A percentile compares a stretch with the other conserved stretches of the same genome.
Conservation (phyloP, 805 yeast species). For the Wickerhamomyces pijperi region DNA sequence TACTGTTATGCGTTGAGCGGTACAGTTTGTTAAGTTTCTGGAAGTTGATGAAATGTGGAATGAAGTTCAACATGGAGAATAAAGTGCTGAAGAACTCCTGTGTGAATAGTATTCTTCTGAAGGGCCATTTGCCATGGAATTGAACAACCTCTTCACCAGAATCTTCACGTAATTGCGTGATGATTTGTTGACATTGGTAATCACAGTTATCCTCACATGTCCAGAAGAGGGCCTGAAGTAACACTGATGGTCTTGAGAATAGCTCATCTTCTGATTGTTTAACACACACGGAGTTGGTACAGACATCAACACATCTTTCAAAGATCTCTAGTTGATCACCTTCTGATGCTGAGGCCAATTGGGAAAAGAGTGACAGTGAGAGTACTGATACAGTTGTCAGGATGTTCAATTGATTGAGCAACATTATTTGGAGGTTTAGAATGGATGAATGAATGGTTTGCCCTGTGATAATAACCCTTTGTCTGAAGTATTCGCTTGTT, state of each 20-base stretch:
- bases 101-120: conserved; percentile 58
- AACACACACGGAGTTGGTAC: conserved; percentile 5
- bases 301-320: conserved; percentile 7
- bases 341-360: conserved; percentile 2
- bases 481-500: too few species aligned
- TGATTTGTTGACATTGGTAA: conserved; percentile 77
- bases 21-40: conserved; percentile 17
- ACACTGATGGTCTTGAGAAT: conserved; percentile 2
- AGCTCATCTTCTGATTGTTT: conserved; percentile 2
- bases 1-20: not conserved
- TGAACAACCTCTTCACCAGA: conserved; percentile 53
- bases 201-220: conserved; percentile 76
- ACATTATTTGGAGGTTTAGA: too few species aligned
- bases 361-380: not conserved
- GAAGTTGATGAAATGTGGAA: conserved; percentile 50
- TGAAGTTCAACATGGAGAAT: conserved; percentile 62
- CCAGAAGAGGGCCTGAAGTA: conserved; percentile 49
- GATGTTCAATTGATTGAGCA: too few species aligned
- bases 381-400: too few species aligned
- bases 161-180: conserved; percentile 44
- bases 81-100: conserved; percentile 78
- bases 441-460: too few species aligned
- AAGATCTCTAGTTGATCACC: conserved; percentile 10
- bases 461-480: too few species aligned
- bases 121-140: conserved; percentile 98